phyloP scores from a whole-genome alignment of 2,329 filamentous ascomycete species.

The Exserohilum turcica region DNA sequence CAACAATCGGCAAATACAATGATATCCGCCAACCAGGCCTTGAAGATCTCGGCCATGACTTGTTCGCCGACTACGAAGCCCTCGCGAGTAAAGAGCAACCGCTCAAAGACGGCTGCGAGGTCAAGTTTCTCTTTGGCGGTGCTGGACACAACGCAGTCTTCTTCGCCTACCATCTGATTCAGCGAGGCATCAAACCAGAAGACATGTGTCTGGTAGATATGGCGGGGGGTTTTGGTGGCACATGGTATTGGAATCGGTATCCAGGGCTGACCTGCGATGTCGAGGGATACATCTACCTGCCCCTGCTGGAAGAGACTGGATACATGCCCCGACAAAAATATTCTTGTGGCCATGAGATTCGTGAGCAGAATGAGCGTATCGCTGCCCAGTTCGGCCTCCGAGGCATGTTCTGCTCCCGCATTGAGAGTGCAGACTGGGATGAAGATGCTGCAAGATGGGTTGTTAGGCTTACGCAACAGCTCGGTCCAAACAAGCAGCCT shows the following conservation, averaged over 20 bases:
- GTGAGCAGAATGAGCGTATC: conserved; percentile 1
- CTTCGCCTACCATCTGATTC: conserved; percentile 44
- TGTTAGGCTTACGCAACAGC: conserved; percentile 48
- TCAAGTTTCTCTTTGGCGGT: conserved; percentile 45
- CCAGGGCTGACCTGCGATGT: conserved; percentile 60
- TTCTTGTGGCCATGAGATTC: neutral
- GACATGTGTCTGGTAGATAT: conserved; percentile 51
- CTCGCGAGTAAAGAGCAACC: neutral
- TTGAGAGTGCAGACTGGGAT: conserved; percentile 50
- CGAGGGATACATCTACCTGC: conserved; percentile 62
- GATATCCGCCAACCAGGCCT: neutral
- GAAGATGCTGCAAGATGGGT: conserved; percentile 42
- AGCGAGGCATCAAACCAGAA: conserved; percentile 39
- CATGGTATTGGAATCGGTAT: conserved; percentile 56
- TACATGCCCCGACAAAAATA: conserved; percentile 60
- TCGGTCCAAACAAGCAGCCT: conserved; percentile 12
- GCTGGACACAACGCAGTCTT: conserved; percentile 49
- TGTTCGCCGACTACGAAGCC: conserved; percentile 1
- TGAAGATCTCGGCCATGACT: conserved; percentile 5
- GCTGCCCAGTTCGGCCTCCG: neutral
- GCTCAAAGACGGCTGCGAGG: neutral
- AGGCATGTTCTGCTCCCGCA: conserved; percentile 1
- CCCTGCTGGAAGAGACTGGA: conserved; percentile 8
- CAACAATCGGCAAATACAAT: neutral
- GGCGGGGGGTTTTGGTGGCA: conserved; percentile 54